Evolutionary conservation across 2,329 filamentous ascomycete species (phyloP).

Genomic region (Pochonia chlamydosporia): DNA sequence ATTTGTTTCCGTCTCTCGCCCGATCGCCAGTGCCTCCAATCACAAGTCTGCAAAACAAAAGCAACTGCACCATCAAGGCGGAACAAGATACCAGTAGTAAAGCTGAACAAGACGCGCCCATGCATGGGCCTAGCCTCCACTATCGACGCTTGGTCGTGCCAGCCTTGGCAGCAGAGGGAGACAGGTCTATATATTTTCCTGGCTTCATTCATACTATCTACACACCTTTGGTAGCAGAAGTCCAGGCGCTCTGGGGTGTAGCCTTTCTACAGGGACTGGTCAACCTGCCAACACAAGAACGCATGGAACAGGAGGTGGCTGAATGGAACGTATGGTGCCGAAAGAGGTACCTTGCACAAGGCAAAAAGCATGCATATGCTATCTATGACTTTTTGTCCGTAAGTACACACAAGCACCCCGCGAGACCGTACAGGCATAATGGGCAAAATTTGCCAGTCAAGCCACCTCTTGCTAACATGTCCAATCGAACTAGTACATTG

Average conservation of each 20-base stretch:
- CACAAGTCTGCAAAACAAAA: too few relatives aligned
- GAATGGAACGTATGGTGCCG: constrained; percentile 25
- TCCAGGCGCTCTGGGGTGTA: constrained; percentile 25
- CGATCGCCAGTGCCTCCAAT: too few relatives aligned
- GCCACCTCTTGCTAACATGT: too few relatives aligned
- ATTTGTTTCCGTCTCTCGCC: too few relatives aligned
- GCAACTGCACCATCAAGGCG: too few relatives aligned
- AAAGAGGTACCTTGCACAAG: constrained; percentile 25
- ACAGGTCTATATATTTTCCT: constrained; percentile 25
- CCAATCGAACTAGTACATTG: too few relatives aligned
- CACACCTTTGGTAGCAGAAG: too few relatives aligned
- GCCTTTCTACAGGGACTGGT: constrained; percentile 19
- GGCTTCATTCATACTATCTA: constrained; percentile 24
- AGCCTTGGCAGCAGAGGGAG: constrained; percentile 17
- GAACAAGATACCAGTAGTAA: too few relatives aligned
- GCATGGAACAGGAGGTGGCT: constrained; percentile 24
- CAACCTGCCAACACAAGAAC: constrained; percentile 16
- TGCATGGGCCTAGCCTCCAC: constrained; percentile 15
- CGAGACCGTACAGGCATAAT: too few relatives aligned
- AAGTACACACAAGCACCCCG: constrained; percentile 9
- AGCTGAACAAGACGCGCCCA: too few relatives aligned
- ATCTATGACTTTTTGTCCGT: constrained; percentile 26
- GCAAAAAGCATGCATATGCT: constrained; percentile 22
- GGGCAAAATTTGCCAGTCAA: too few relatives aligned
- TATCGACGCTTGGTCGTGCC: constrained; percentile 20